Percentiles rank a stretch among this genome's conserved stretches.
Evolutionary conservation across 352 stramenopile genomes (phyloP).

Genomic region (Globisporangium iwayamae): DNA sequence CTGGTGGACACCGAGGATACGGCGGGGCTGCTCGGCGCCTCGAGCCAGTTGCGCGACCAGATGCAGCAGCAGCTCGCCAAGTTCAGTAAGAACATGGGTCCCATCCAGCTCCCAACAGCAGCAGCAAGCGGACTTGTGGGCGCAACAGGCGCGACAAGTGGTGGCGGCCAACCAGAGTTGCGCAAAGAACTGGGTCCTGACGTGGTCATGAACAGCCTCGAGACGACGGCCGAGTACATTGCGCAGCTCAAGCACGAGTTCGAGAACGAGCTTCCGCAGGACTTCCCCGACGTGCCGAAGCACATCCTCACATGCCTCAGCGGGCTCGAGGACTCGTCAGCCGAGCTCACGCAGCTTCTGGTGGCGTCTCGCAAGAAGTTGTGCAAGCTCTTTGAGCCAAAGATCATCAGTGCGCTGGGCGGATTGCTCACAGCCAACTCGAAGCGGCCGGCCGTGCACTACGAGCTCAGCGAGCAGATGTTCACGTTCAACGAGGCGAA

Average conservation of each 20-base stretch:
- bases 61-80: conserved; percentile 86
- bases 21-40: conserved; percentile 41
- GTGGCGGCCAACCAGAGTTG: conserved; percentile 22
- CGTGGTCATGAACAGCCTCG: conserved; percentile 83
- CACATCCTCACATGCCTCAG: conserved; percentile 71
- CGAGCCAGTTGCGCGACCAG: conserved; percentile 78
- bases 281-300: conserved; percentile 71
- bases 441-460: conserved; percentile 47
- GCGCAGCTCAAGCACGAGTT: conserved; percentile 77
- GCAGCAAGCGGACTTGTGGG: conserved; percentile 12
- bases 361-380: conserved; percentile 67
- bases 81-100: conserved; percentile 77
- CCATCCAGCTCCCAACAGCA: conserved; percentile 28
- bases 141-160: conserved; percentile 5
- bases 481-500: conserved; percentile 88
- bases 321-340: conserved; percentile 65
- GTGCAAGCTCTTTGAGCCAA: conserved; percentile 71
- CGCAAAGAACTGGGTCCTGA: conserved; percentile 63
- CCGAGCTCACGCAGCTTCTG: conserved; percentile 71
- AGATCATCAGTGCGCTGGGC: conserved; percentile 50
- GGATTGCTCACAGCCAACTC: conserved; percentile 43
- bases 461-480: conserved; percentile 82
- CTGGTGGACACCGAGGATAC: conserved; percentile 60
- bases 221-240: conserved; percentile 73
- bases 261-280: conserved; percentile 58